Base-by-base conservation (phyloP, 1,284 basidiomycete genomes). In the Rugosomyces carneus region DNA sequence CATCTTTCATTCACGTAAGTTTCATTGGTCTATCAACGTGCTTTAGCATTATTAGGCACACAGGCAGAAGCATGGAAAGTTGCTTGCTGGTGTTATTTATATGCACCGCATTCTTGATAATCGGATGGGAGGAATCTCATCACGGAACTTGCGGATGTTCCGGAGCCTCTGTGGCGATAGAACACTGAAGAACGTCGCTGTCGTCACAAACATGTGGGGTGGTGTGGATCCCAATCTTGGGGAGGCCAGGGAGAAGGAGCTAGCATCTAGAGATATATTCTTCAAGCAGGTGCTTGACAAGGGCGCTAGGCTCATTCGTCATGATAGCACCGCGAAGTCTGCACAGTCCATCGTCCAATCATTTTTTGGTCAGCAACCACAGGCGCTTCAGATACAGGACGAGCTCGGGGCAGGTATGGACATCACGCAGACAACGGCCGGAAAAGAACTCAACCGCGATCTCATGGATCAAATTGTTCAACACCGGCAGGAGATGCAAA, bases 151-250 rank as follows among this genome's bases (percentile, higher is more conserved):
- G 47, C 62, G 62, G 32, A 67, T 76, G 57, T 76, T 78, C 57
- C 62, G 71, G 37, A 67, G 70, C 45, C 62, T 79, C 8, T 79
- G 77, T 52, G 77, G 76, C 8, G 72, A 75, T 18, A 60, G 51
- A 11, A 65, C 71, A 1, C 64, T 78, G 43, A 60, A 64, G 34
- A 76, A 72, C 50, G 73, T 78, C 19, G 59, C 72, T 16, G 65
- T 78, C 48, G 67, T 69, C 24, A 79, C 75, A 42, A 76, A 66
- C 43, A 75, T 74, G 72, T 78, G 76, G 76, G 64, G 65, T 16
- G 61, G 65, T 44, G 63, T 72, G 32, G 58, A 63, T 37, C 55
- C 52, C 39, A 58, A 60, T 36, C 11, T 67, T n/a, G 72, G 68
- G 1, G 62, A 66, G 49, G 59, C 63, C 9, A 62, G 72, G 10